Evolutionary conservation across 257 asterid genomes (phyloP).

Genomic region (Anisodus acutangulus): DNA sequence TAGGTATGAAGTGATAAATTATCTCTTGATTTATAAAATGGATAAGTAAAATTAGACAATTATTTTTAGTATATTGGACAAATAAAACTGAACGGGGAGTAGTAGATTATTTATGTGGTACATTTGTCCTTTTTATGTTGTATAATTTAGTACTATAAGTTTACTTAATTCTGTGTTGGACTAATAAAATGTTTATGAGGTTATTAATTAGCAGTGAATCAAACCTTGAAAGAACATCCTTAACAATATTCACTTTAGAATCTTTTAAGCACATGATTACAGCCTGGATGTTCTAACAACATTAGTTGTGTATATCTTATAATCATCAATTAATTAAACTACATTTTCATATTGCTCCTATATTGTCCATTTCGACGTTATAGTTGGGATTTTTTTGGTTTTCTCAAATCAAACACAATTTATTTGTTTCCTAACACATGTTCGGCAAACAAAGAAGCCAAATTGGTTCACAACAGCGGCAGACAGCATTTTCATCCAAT

Average conservation of each 20-base stretch:
- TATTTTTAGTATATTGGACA: no score
- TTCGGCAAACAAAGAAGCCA: not conserved
- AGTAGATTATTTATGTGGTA: not conserved
- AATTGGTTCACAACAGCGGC: conserved; percentile 4
- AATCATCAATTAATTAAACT: not conserved
- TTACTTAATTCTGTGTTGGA: not conserved
- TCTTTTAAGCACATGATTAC: conserved; percentile 17
- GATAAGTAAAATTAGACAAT: no score
- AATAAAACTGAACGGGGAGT: no score
- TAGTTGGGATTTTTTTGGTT: no score
- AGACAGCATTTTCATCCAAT: no score
- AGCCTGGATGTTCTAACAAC: conserved; percentile 11
- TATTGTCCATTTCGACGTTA: not conserved
- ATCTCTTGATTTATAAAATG: no score
- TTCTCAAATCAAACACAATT: no score
- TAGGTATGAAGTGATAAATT: no score
- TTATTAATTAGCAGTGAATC: not conserved
- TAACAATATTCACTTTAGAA: conserved; percentile 4
- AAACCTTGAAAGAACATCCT: not conserved
- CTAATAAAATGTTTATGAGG: not conserved
- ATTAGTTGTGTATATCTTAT: not conserved
- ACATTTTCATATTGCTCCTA: not conserved
- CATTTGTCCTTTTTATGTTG: not conserved
- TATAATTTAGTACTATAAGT: no score
- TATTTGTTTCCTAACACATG: not conserved